A percentile compares a stretch with the other conserved stretches of the same genome.
Conservation (phyloP, 2,329 filamentous ascomycete species). For the Aspergillus niger region DNA sequence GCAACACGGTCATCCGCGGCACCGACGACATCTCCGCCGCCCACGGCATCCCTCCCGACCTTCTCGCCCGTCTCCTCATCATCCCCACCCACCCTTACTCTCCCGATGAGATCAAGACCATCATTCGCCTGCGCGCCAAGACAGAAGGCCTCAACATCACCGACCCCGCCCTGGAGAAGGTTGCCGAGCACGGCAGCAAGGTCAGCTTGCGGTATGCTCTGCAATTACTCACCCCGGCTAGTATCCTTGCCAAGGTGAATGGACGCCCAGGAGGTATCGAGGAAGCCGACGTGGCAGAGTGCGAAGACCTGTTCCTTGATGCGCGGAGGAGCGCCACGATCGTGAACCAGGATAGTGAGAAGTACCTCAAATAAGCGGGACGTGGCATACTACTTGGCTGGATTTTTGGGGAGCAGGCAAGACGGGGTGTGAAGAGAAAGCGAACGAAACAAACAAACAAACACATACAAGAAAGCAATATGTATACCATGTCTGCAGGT, state of each 20-base stretch:
- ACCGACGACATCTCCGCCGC: slow-evolving; percentile 77
- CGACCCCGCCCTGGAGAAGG: slow-evolving; percentile 81
- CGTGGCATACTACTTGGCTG: neutral
- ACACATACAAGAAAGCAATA: slow-evolving; percentile 11
- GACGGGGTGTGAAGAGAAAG: neutral
- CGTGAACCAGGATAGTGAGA: slow-evolving; percentile 64
- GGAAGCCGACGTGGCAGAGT: slow-evolving; percentile 74
- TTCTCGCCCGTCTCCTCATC: slow-evolving; percentile 90
- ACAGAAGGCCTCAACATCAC: slow-evolving; percentile 79
- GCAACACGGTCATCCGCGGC: slow-evolving; percentile 88
- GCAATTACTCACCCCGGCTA: slow-evolving; percentile 85
- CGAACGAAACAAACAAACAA: neutral
- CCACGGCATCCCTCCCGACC: slow-evolving; percentile 91
- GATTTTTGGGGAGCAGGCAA: neutral
- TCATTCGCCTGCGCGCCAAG: slow-evolving; percentile 79
- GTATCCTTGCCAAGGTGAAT: slow-evolving; percentile 85
- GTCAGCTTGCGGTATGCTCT: slow-evolving; percentile 92
- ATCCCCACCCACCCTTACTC: slow-evolving; percentile 91
- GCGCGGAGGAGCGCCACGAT: slow-evolving; percentile 74
- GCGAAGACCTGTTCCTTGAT: slow-evolving; percentile 81
- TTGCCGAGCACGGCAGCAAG: slow-evolving; percentile 81
- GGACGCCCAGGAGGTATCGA: slow-evolving; percentile 72
- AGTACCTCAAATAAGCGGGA: slow-evolving; percentile 61
- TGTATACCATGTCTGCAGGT: slow-evolving; percentile 21
- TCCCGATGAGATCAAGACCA: slow-evolving; percentile 85